These are phyloP conservation scores for Diaporthe vaccinii DNA, from an alignment of 2,329 filamentous ascomycete genomes.

Conservation along the genomic window DNA sequence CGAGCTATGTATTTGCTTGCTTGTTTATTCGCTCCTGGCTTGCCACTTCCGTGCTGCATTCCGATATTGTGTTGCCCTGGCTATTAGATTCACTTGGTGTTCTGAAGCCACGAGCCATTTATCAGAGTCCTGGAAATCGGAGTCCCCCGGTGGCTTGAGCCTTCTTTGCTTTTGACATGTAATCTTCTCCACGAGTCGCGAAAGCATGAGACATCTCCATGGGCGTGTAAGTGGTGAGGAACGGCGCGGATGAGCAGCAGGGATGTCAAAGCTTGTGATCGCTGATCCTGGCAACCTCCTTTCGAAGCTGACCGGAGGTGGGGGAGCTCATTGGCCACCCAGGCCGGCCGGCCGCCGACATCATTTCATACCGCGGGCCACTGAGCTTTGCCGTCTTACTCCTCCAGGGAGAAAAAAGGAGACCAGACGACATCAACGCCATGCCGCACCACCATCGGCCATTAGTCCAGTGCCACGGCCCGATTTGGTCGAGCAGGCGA, in stretches of 20 bases:
- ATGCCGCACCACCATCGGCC: not conserved
- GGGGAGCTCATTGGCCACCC: conserved; percentile 19
- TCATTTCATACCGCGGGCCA: conserved; percentile 33
- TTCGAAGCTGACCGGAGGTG: conserved; percentile 4
- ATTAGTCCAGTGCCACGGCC: conserved; percentile 16
- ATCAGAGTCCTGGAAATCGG: not conserved
- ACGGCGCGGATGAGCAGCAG: conserved; percentile 10
- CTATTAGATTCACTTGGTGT: not conserved
- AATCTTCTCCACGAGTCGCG: not conserved
- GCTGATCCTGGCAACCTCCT: conserved; percentile 26
- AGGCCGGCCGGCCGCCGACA: conserved; percentile 11
- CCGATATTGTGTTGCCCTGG: not conserved
- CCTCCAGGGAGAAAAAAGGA: not conserved
- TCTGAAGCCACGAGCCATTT: not conserved
- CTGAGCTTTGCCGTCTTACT: conserved; percentile 28
- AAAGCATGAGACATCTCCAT: not conserved
- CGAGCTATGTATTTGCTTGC: not conserved
- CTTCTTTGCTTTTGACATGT: not conserved
- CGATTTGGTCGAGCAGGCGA: conserved; percentile 24
- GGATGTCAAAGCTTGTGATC: conserved; percentile 26
- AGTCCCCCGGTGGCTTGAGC: not conserved
- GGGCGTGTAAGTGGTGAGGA: conserved; percentile 10
- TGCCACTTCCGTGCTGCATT: not conserved
- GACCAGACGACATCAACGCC: conserved; percentile 34
- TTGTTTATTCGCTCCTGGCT: not conserved